These are phyloP conservation scores for Ammopiptanthus mongolicus DNA, from an alignment of 306 rosid species.

Conservation along the genomic window DNA sequence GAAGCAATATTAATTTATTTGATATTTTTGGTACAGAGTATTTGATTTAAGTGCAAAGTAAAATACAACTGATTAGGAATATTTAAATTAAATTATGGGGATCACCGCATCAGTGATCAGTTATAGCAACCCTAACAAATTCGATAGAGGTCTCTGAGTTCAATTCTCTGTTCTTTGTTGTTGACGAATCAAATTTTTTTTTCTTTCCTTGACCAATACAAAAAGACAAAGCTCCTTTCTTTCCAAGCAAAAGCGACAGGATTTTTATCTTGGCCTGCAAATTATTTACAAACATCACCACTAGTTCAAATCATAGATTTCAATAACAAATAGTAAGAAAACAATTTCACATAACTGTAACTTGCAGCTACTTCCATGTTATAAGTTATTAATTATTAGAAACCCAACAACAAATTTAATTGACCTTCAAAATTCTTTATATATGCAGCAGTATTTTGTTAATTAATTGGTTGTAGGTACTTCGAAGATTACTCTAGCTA, in stretches of 20 bases:
- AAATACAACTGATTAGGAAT: not conserved
- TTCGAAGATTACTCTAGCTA: not conserved
- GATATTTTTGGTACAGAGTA: not conserved
- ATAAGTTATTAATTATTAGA: not conserved
- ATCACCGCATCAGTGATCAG: not conserved
- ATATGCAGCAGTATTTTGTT: not conserved
- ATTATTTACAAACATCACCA: conserved; percentile 11
- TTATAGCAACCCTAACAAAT: not conserved
- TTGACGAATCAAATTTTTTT: not conserved
- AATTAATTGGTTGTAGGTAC: not conserved
- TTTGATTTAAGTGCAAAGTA: not conserved
- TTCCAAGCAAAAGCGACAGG: conserved; percentile 16
- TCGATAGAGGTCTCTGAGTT: not conserved
- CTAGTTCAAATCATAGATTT: not conserved
- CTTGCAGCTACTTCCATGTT: conserved; percentile 20
- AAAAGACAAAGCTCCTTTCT: conserved; percentile 2
- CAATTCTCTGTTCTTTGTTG: not conserved
- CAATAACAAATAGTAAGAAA: not conserved
- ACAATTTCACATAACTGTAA: conserved; percentile 2
- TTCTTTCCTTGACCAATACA: not conserved
- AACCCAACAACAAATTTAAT: not conserved
- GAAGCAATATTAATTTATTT: not conserved
- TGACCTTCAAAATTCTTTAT: conserved; percentile 4
- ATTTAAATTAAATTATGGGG: not conserved
- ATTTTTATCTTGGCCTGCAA: conserved; percentile 16